These are phyloP conservation scores for Oryza glaberrima DNA, from an alignment of 176 grass and related monocot species.

Conservation along the genomic window DNA sequence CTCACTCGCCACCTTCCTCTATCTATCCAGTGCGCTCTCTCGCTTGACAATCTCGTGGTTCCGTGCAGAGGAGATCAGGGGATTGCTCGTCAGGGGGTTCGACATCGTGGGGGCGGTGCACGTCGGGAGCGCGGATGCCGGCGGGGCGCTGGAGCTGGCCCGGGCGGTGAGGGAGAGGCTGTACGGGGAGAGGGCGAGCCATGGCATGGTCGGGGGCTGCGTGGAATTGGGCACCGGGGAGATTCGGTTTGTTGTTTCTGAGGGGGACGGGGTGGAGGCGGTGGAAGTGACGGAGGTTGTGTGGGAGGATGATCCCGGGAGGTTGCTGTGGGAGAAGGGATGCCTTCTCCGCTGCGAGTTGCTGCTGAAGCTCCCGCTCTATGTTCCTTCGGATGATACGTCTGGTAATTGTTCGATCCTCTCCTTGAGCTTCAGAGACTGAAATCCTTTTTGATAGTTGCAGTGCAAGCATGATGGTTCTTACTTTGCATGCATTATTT, in stretches of 20 bases:
- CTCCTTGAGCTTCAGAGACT: background rate
- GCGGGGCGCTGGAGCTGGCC: constrained; percentile 52
- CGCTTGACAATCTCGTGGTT: constrained; percentile 13
- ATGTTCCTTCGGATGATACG: constrained; percentile 52
- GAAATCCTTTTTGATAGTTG: background rate
- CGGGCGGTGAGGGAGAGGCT: constrained; percentile 58
- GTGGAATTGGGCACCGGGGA: constrained; percentile 39
- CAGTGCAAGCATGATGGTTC: background rate
- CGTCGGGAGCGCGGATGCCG: constrained; percentile 45
- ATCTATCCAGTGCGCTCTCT: background rate
- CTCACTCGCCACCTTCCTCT: background rate
- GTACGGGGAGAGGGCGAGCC: constrained; percentile 49
- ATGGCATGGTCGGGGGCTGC: constrained; percentile 60
- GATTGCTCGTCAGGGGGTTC: constrained; percentile 70
- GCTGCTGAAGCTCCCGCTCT: constrained; percentile 72
- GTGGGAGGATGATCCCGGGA: constrained; percentile 73
- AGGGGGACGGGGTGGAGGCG: constrained; percentile 21
- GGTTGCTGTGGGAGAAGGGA: constrained; percentile 77
- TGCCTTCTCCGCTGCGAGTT: constrained; percentile 75
- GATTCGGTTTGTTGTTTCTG: constrained; percentile 63
- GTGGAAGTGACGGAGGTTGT: constrained; percentile 55
- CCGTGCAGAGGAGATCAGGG: constrained; percentile 72
- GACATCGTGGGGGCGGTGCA: constrained; percentile 80
- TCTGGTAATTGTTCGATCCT: constrained; percentile 50
- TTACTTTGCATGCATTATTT: constrained; percentile 3